Base-by-base conservation (phyloP, 768 basidiomycete species). In the Clitopilus passeckerianus region DNA sequence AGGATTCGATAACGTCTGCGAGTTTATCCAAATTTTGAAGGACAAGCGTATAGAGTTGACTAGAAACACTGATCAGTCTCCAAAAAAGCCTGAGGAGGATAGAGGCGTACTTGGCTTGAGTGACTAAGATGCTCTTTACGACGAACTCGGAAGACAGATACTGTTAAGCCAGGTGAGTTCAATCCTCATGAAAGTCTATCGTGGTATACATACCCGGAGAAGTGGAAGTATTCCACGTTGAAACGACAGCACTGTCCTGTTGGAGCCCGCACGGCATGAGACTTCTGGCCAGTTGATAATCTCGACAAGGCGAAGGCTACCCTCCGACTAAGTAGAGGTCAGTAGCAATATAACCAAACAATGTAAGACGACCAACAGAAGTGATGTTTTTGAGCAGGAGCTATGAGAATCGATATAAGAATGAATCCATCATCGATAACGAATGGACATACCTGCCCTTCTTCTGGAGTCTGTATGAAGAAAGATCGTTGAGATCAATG, bases 131-230 rank as follows among this genome's bases (percentile, higher is more conserved):
- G 61, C 82, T 85, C 67, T 84, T 84, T 37, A 86, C 65, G 6
- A 88, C 78, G 53, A 80, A 79, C 18, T 84, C 80, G 8, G 86
- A 86, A 0, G 86, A 77, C 41, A 84, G 68, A 66, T 85, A 86
- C 85, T 87, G 44, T 30, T 7, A 7, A 37, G 50, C 22, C 52
- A 7, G 30, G 34, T 56, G 35, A 43, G 5, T 22, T 12, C 30
- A 33, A 43, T 27, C 18, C 35, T 33, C 33, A 63, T 23, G 6
- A 27, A 33, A 15, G 6, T 24, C 33, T 20, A 15, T 43, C 14
- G 14, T 16, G 16, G 14, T 14, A 56, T 10, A 58, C 64, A 35
- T 60, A 85, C 86, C 34, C 77, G 71, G n/a, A 88, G 68, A 16
- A 88, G 61, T 0, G 81, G 82, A 6, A 87, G 63, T 61, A 80